Conservation (phyloP, 1,284 basidiomycete species). For the Irpex sp. region DNA sequence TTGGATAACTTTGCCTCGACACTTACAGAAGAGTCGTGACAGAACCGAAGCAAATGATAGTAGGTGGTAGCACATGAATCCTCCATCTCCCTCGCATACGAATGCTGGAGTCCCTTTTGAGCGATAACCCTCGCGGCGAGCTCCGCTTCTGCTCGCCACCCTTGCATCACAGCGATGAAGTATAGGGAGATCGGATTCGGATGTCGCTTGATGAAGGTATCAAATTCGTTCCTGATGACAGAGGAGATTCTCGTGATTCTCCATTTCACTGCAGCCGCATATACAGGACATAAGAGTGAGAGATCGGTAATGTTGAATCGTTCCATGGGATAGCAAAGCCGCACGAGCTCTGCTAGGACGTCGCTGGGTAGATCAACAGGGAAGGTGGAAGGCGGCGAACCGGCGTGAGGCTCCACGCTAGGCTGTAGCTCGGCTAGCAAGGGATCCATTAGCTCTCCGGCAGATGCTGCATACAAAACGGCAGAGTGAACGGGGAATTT, state of each 20-base stretch:
- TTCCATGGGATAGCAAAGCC: conserved; percentile 3
- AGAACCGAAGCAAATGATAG: background rate
- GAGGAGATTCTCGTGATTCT: background rate
- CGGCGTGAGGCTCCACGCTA: too few species aligned
- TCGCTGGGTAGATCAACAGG: background rate
- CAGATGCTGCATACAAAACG: background rate
- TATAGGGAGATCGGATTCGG: background rate
- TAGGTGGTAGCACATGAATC: background rate
- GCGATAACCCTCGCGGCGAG: background rate
- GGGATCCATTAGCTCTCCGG: background rate
- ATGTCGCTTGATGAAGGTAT: background rate
- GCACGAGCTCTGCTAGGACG: background rate
- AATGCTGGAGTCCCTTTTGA: background rate
- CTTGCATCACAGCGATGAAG: background rate
- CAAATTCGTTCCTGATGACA: background rate
- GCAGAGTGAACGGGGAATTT: background rate
- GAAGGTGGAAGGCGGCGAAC: background rate
- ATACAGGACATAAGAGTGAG: background rate
- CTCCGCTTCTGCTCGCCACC: conserved; percentile 1
- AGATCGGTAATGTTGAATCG: background rate
- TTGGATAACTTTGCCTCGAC: too few species aligned
- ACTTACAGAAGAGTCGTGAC: background rate
- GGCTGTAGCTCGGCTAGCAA: background rate
- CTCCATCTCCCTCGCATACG: conserved; percentile 4
- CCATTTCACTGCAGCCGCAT: background rate